These are phyloP conservation scores for Oryza nivara DNA, from an alignment of 176 grass and related monocot genomes.

Conservation along the genomic window DNA sequence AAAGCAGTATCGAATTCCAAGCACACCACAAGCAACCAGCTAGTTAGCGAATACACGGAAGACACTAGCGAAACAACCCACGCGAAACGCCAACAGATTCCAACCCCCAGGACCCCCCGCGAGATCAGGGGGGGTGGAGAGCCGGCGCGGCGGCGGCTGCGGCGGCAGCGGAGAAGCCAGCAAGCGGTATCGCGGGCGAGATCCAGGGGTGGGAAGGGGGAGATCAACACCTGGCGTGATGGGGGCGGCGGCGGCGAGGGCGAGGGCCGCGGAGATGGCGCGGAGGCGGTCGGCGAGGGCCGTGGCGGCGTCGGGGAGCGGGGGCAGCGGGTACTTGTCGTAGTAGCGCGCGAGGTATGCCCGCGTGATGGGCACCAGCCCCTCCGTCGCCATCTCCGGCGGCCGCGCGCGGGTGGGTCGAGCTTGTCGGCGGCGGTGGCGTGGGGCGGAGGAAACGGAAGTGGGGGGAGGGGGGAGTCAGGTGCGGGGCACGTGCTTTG, in stretches of 20 bases:
- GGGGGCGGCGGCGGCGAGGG: constrained; percentile 25
- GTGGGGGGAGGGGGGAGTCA: too few relatives aligned
- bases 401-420: not conserved
- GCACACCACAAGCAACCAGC: too few relatives aligned
- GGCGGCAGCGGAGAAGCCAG: not conserved
- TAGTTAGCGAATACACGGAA: not conserved
- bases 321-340: constrained; percentile 70
- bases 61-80: too few relatives aligned
- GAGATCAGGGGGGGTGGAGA: not conserved
- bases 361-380: constrained; percentile 91
- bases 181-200: constrained; percentile 2
- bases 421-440: constrained; percentile 9
- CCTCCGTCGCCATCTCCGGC: constrained; percentile 68
- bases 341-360: constrained; percentile 85
- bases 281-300: constrained; percentile 57
- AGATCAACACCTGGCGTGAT: constrained; percentile 50
- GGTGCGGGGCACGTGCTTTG: constrained; percentile 9
- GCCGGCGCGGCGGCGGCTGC: not conserved
- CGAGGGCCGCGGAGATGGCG: constrained; percentile 54
- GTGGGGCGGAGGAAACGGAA: not conserved
- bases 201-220: not conserved
- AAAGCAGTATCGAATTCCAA: not conserved
- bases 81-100: not conserved
- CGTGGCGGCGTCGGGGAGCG: constrained; percentile 50
- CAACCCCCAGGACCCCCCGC: not conserved